phyloP scores from a whole-genome alignment of 177 flowering plant species.

The Vitis hybrid region DNA sequence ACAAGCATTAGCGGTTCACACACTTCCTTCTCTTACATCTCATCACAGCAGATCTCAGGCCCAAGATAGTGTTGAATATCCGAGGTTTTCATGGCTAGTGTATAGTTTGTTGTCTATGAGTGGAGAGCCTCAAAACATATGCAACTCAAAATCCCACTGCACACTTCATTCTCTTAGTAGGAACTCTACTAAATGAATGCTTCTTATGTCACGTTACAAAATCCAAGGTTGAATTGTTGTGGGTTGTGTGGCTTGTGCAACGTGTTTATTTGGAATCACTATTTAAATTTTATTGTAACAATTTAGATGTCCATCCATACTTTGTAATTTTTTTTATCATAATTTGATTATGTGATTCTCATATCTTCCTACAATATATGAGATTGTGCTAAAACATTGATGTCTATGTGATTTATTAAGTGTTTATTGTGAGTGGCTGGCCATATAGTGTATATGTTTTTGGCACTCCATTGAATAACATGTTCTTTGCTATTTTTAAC shows the following conservation, averaged over 20 bases:
- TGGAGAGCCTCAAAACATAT: conserved; percentile 1
- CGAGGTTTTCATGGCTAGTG: neutral
- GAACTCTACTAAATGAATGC: neutral
- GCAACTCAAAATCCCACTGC: neutral
- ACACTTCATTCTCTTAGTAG: too few relatives aligned
- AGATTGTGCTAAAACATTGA: neutral
- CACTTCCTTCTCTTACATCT: conserved; percentile 38
- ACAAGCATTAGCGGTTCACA: conserved; percentile 27
- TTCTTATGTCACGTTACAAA: neutral
- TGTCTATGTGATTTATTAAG: neutral
- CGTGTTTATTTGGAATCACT: neutral
- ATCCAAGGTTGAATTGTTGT: neutral
- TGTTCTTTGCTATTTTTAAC: neutral
- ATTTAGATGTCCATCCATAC: neutral
- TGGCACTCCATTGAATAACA: neutral
- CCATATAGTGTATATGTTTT: neutral
- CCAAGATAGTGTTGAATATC: conserved; percentile 48
- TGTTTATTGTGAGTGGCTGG: neutral
- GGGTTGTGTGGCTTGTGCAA: neutral
- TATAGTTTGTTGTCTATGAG: conserved; percentile 9
- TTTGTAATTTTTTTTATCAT: neutral
- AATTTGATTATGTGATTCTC: neutral
- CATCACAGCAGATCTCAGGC: conserved; percentile 77
- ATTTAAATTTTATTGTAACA: neutral
- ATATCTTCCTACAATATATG: neutral